These are phyloP conservation scores for Chaetomium fimeti DNA, from an alignment of 495 filamentous ascomycete species.

Conservation along the genomic window DNA sequence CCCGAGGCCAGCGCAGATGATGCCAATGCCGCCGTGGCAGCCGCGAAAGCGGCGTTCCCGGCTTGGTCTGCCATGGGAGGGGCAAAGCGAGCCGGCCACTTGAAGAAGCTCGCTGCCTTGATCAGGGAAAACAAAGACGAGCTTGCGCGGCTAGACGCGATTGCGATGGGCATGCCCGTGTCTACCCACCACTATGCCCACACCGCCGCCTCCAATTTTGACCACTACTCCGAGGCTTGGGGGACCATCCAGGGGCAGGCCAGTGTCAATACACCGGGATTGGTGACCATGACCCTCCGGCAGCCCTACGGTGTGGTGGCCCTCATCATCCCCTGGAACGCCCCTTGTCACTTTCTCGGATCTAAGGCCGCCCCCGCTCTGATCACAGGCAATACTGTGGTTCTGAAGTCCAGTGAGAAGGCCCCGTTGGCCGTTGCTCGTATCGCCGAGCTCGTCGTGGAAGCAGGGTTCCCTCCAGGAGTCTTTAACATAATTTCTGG, in stretches of 20 bases:
- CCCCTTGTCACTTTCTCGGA: conserved; percentile 75
- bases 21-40: conserved; percentile 56
- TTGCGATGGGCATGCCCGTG: conserved; percentile 52
- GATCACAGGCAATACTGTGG: conserved; percentile 79
- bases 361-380: conserved; percentile 90
- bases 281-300: conserved; percentile 83
- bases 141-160: conserved; percentile 54
- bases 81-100: conserved; percentile 41
- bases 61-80: conserved; percentile 54
- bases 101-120: conserved; percentile 55
- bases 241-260: conserved; percentile 61
- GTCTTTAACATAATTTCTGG: conserved; percentile 60
- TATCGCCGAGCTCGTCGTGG: conserved; percentile 50
- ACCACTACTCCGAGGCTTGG: conserved; percentile 42
- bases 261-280: conserved; percentile 74
- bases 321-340: conserved; percentile 93
- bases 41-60: conserved; percentile 59
- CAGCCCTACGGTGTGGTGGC: conserved; percentile 89
- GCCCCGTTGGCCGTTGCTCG: conserved; percentile 72
- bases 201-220: conserved; percentile 27
- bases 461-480: conserved; percentile 59
- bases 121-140: conserved; percentile 48
- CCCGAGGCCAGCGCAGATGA: conserved; percentile 45
- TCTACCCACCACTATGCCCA: conserved; percentile 39
- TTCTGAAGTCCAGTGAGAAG: conserved; percentile 88